Evolutionary conservation across 257 asterid species (phyloP).

Genomic region (Solanum infundibuliforme): DNA sequence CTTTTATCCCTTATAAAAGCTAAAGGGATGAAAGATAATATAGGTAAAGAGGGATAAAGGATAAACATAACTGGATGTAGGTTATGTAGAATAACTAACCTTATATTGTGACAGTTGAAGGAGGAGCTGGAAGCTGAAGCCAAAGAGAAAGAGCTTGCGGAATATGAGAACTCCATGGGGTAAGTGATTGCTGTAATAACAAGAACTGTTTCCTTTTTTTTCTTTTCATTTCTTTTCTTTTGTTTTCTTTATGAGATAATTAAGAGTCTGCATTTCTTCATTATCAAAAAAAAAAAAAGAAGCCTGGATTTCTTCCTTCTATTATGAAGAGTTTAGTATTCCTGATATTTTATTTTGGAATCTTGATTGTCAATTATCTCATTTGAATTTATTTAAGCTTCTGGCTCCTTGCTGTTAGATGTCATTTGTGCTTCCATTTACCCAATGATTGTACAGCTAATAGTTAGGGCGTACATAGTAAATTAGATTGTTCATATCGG

Average conservation of each 20-base stretch:
- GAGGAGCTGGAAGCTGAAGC: slow-evolving; percentile 90
- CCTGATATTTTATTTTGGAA: not conserved
- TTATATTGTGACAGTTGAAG: slow-evolving; percentile 43
- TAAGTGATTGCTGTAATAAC: slow-evolving; percentile 9
- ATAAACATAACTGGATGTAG: not conserved
- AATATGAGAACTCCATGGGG: slow-evolving; percentile 51
- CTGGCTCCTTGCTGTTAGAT: not conserved
- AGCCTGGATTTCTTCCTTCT: not conserved
- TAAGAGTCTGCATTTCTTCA: not conserved
- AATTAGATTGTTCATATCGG: not conserved
- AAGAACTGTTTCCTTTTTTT: not conserved
- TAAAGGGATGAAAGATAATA: not conserved
- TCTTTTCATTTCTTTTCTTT: not conserved
- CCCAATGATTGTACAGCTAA: not conserved
- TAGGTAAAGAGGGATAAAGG: not conserved
- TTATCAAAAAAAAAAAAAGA: too few species aligned
- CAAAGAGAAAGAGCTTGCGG: slow-evolving; percentile 78
- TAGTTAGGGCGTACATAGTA: not conserved
- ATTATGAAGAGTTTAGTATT: not conserved
- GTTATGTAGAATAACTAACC: not conserved
- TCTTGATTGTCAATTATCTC: not conserved
- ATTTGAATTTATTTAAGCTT: not conserved
- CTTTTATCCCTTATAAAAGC: not conserved
- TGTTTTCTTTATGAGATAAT: not conserved
- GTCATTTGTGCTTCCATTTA: not conserved